Evolutionary conservation across 1,284 basidiomycete genomes (phyloP), one percentile per base, ranked within the genome.

Genomic region (Porodaedalea pini): DNA sequence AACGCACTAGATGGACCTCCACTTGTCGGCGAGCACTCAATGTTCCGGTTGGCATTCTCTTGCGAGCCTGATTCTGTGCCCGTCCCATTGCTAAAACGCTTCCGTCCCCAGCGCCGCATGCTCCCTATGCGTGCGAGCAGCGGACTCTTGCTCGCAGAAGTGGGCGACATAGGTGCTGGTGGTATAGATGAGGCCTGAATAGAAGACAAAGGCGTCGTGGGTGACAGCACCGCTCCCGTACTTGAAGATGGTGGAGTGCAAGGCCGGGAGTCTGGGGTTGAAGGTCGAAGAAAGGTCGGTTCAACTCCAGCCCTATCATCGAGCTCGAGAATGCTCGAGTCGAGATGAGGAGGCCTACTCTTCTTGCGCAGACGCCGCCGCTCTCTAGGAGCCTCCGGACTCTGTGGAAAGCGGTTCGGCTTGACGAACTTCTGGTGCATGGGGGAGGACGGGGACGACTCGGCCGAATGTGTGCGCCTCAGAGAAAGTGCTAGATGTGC

Each of bases 281-380:
- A 37, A 11, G 59, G 56, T 10, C 50, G 56, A 19, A 44, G 31
- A 8, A 36, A 29, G 21, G 32, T 19, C 31, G 54, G 21, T 23
- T 51, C 56, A 54, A 49, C 4, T 19, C 45, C 36, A 31, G 51
- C 44, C 60, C 43, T 47, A 17, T 75, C 75, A 15, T 75, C 68
- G 19, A 83, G 70, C 57, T 85, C 84, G 58, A 80, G 80, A 1
- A 79, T 74, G 51, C 77, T 75, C 37, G 74, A 74, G 17, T 79
- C 78, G 34, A 75, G 66, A 43, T 73, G 64, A 10, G 73, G 78
- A 2, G 87, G 87, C 10, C 88, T 77, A 15, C 84, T 86, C 71
- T 90, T 90, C 75, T 90, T 90, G 52, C 86, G 73, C 41, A 90
- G 71, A 49, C 88, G 71, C 10, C 88, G 70, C 21, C 86, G 65